Evolutionary conservation across 2,329 filamentous ascomycete genomes (phyloP), one percentile per base, ranked within the genome.

Genomic region (Phaeosphaeria sp.): DNA sequence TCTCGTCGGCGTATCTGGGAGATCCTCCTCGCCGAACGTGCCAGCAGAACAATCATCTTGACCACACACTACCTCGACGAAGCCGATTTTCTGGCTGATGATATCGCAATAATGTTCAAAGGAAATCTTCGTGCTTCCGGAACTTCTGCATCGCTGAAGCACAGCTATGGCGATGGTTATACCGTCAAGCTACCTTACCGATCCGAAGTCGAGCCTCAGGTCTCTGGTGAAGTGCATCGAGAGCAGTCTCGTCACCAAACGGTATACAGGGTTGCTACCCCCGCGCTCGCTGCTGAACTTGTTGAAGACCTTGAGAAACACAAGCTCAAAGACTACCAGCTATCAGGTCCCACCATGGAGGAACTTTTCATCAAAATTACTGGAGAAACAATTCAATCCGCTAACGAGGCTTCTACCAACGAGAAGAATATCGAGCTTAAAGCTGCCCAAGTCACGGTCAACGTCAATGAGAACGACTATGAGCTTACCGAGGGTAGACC

Each of bases 1-100:
- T 92, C 90, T 25, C 84, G 93, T 52, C 83, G 92, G 33, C 96
- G 95, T 75, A 91, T 97, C 22, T 97, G 93, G 93, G 92, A 96
- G 67, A 97, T 97, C 55, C 81, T 97, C 22, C 80, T 96, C 11
- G 90, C 90, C 0, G 92, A 96, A 74, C 86, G 93, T 53, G 91
- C 90, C 18, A 83, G 82, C 56, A 83, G 93, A 25, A 96, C 92
- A 0, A 90, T 96, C 64, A 87, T 97, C 51, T 77, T 97, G 62
- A 97, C 93, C 0, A 97, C 93, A 0, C 93, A 97, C 74, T 97
- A 48, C 33, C 30, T 54, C 10, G 52, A 54, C n/a, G 52, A 54
- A 48, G 52, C 52, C 9, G 52, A 54, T 25, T 54, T 54, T 17
- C 33, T 54, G 17, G 52, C 52, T 3, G 52, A 54, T 18, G 43